Evolutionary conservation across 1,139 yeast genomes (phyloP), one percentile per base, ranked within the genome.

Genomic region (Zhuliangozyma parablackwelliae): DNA sequence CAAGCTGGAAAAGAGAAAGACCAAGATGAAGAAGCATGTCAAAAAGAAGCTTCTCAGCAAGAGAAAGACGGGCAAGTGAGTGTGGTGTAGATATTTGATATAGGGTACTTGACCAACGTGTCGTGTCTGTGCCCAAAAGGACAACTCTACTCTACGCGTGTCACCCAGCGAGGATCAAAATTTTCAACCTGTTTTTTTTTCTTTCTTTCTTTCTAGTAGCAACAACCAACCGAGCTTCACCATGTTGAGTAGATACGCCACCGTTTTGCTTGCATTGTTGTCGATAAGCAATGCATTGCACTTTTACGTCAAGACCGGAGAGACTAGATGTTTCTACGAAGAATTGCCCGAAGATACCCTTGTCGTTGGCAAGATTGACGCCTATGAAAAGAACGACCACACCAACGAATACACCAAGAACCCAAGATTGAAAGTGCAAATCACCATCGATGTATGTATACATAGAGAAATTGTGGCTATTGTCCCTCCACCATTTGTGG

Each of bases 11-110:
- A 89, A 86, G 64, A 74, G 98, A 41, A 82, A 88, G 55, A 81
- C 81, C 5, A 94, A 94, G 59, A 83, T 92, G 82, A 92, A 92
- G 60, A 94, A 94, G 60, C 88, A 86, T 59, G 63, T 88, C 29
- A 92, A 92, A 66, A 92, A 92, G 74, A 83, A 82, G 56, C 63
- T 83, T 31, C 70, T 82, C 6, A 79, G 70, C 46, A 84, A 83
- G 53, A 54, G 75, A 35, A 69, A 70, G 50, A 55, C 64, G 23
- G 53, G 44, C 36, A 45, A 41, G 30, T 44, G 41, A 25, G 10
- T 26, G 9, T n/a, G n/a, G n/a, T n/a, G 11, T 21, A 28, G 12
- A 20, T 20, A 26, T 13, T 21, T 12, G 33, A 31, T 21, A 35
- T 35, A 7, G 3, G 6, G 24, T 9, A 7, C 10, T 9, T 9